Base-by-base conservation (phyloP, 768 basidiomycete species). In the Tulasnella sp. region DNA sequence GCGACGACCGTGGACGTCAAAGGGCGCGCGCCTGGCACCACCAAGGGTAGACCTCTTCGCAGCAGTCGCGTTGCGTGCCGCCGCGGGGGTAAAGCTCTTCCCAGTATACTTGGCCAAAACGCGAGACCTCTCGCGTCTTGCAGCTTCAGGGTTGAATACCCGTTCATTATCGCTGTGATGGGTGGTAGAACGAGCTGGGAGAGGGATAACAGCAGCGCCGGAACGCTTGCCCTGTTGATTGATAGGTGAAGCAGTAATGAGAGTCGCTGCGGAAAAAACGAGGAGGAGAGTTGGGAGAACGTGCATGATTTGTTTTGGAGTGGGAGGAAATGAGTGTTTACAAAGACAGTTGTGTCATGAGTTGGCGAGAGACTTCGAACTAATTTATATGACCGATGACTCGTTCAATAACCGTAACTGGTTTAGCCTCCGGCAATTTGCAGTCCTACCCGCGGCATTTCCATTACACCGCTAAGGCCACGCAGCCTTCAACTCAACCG, bases 71-170 rank as follows among this genome's bases (percentile, higher is more conserved):
- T 22, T 40, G 6, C 37, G 11, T 11, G 71, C 42, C 38, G 31
- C 71, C 5, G 6, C 12, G 39, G n/a, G 14, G 11, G 36, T 72
- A n/a, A 25, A n/a, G 37, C 9, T 49, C 25, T n/a, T 11, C 19
- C 29, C 19, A 19, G 37, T n/a, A n/a, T 72, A 72, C 31, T 72
- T 72, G 12, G 36, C 25, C 25, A 49, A 34, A 14, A 72, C 19
- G 39, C 37, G 39, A 40, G 40, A 4, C 22, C 42, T 40, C 71
- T 72, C 71, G 12, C 11, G 4, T 25, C 36, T 12, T 22, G 42
- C 71, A n/a, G 71, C 71, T 22, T 72, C 71, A 12, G 36, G 36
- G 38, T 72, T 72, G 38, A 72, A 72, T 12, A 72, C 42, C 42
- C 34, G 39, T 29, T 49, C 71, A 12, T 12, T n/a, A n/a, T 8